phyloP scores from a whole-genome alignment of 495 filamentous ascomycete genomes.

The Articulospora tetracladia region DNA sequence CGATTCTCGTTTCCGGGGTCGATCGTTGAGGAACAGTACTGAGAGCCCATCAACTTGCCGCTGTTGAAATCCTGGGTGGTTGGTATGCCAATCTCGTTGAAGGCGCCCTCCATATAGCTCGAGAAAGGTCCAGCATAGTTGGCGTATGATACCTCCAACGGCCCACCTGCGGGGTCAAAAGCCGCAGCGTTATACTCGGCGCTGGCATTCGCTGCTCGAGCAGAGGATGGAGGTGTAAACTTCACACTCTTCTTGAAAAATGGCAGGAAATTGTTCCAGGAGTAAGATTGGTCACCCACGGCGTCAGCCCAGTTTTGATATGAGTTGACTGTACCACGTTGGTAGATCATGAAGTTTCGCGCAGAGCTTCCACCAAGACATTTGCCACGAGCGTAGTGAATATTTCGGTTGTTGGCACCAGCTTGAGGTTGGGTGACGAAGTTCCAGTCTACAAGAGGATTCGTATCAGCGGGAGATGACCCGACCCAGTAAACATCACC shows the following conservation, averaged over 20 bases:
- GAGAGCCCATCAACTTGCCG: conserved; percentile 36
- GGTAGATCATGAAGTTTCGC: conserved; percentile 26
- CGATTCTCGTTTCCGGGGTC: conserved; percentile 30
- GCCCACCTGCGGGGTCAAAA: conserved; percentile 34
- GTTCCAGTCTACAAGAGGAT: conserved; percentile 2
- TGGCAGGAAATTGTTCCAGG: conserved; percentile 46
- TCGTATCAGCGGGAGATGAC: background rate
- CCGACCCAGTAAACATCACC: background rate
- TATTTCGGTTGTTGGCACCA: background rate
- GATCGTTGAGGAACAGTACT: conserved; percentile 39
- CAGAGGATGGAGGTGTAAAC: conserved; percentile 47
- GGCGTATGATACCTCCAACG: conserved; percentile 48
- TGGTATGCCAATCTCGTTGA: conserved; percentile 36
- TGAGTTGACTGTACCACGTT: conserved; percentile 35
- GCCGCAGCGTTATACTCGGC: conserved; percentile 36
- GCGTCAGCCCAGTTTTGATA: conserved; percentile 52
- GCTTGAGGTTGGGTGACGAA: background rate
- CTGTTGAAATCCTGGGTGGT: conserved; percentile 34
- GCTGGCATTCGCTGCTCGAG: conserved; percentile 38
- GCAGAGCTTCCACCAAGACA: conserved; percentile 24
- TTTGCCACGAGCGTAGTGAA: conserved; percentile 28
- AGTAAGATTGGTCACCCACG: conserved; percentile 52
- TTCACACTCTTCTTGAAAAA: conserved; percentile 49
- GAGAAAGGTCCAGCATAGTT: conserved; percentile 43
- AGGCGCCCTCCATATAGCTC: conserved; percentile 29